Conservation (phyloP, 176 grass and related monocot genomes). For the Musa acuminata region DNA sequence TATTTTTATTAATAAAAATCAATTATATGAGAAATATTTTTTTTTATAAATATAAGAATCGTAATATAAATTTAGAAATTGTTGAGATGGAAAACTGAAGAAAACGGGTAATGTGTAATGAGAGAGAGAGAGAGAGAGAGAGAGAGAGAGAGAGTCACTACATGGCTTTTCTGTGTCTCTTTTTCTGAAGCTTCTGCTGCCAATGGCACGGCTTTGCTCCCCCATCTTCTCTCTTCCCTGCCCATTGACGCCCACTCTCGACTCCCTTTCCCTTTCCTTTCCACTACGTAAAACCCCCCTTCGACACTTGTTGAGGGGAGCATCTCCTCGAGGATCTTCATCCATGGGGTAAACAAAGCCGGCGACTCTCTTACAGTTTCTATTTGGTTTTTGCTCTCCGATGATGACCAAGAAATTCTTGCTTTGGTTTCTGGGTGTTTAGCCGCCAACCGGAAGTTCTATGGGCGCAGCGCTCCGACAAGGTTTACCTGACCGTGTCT, state of each 20-base stretch:
- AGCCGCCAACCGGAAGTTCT: conserved; percentile 92
- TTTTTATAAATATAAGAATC: background rate
- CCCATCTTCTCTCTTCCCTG: background rate
- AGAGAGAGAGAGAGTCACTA: background rate
- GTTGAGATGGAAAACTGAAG: too few relatives aligned
- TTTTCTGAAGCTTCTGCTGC: background rate
- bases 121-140: background rate
- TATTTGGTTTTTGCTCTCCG: background rate
- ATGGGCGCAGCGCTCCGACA: conserved; percentile 80
- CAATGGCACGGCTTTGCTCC: background rate
- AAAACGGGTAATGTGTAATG: too few relatives aligned
- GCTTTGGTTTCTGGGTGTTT: background rate
- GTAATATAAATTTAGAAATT: too few relatives aligned
- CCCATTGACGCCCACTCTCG: background rate
- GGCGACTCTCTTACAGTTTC: background rate
- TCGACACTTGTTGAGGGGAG: background rate
- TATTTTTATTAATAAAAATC: too few relatives aligned
- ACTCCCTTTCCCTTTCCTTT: background rate
- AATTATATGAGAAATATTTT: too few relatives aligned
- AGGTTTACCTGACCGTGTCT: conserved; percentile 81
- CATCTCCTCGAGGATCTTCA: background rate
- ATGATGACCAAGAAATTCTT: background rate
- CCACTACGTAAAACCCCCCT: background rate
- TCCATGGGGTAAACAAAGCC: background rate
- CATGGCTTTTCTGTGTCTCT: background rate